Evolutionary conservation across 2,329 filamentous ascomycete genomes (phyloP).

Genomic region (Neurospora crassa): DNA sequence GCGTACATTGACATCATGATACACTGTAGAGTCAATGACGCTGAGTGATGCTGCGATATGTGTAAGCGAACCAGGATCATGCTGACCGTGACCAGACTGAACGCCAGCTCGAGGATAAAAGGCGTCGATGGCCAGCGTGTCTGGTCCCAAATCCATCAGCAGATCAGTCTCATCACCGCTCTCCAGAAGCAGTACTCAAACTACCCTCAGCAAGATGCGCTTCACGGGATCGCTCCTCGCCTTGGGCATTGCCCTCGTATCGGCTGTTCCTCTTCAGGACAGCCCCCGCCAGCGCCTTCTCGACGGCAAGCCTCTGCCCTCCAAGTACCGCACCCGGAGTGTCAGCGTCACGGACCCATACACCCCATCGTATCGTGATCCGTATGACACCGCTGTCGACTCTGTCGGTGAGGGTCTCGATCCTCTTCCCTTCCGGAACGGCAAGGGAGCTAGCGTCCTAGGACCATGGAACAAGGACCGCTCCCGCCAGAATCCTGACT

Average conservation of each 20-base stretch:
- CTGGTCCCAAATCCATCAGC: not conserved
- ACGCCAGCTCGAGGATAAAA: not conserved
- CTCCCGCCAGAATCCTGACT: constrained; percentile 60
- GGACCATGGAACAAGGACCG: constrained; percentile 62
- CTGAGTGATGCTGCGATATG: not conserved
- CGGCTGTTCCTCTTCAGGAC: constrained; percentile 29
- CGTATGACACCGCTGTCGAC: constrained; percentile 54
- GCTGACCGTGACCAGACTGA: not conserved
- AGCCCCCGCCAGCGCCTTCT: constrained; percentile 46
- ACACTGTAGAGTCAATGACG: not conserved
- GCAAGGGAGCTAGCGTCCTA: constrained; percentile 54
- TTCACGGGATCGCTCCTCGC: constrained; percentile 8
- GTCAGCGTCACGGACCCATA: constrained; percentile 30
- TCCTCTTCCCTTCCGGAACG: constrained; percentile 55
- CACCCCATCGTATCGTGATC: constrained; percentile 48
- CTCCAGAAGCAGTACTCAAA: not conserved
- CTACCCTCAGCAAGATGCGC: constrained; percentile 6
- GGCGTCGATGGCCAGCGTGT: not conserved
- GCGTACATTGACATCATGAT: not conserved
- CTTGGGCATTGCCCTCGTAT: constrained; percentile 14
- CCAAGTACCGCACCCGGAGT: constrained; percentile 28
- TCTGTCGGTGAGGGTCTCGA: constrained; percentile 49
- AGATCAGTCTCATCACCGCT: not conserved
- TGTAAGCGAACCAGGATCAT: not conserved
- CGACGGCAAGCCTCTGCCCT: constrained; percentile 36